Percentiles rank a stretch among this genome's conserved stretches.
Evolutionary conservation across 192 early-diverging fungal species (phyloP).

Genomic region (Entomortierella lignicola): DNA sequence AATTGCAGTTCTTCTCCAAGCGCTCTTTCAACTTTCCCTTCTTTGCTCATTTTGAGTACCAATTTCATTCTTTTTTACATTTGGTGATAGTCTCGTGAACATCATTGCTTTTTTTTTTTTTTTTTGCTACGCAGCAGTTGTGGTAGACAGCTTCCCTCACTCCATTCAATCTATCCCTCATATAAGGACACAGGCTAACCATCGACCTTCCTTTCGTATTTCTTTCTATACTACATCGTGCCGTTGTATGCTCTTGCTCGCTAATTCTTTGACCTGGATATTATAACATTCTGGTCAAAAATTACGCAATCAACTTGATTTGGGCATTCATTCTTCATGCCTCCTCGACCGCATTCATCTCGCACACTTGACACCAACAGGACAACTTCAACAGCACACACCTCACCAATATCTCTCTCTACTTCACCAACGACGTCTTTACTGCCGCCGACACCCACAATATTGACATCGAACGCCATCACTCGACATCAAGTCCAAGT

Average conservation of each 20-base stretch:
- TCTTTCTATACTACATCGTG: not conserved
- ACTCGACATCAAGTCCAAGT: slow-evolving; percentile 42
- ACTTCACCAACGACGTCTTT: slow-evolving; percentile 1
- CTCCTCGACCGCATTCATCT: slow-evolving; percentile 37
- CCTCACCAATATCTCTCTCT: slow-evolving; percentile 5
- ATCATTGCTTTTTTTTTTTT: slow-evolving; percentile 1
- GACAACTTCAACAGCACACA: slow-evolving; percentile 3
- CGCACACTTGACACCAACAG: slow-evolving; percentile 12
- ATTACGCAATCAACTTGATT: slow-evolving; percentile 17
- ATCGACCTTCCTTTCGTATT: not conserved
- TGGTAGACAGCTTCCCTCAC: not conserved
- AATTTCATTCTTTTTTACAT: too few relatives aligned
- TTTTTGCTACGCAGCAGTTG: not conserved
- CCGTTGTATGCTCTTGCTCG: not conserved
- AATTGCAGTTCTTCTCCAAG: too few relatives aligned
- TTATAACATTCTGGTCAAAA: slow-evolving; percentile 27
- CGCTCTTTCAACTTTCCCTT: too few relatives aligned
- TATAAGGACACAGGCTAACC: not conserved
- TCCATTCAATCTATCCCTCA: not conserved
- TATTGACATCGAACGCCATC: slow-evolving; percentile 28
- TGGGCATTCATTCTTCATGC: slow-evolving; percentile 36
- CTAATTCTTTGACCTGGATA: slow-evolving; percentile 26
- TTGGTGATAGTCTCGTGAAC: not conserved
- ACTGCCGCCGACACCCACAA: not conserved
- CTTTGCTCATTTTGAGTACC: too few relatives aligned